phyloP scores from a whole-genome alignment of 345 rosid species.

The Eucalyptus viminalis region DNA sequence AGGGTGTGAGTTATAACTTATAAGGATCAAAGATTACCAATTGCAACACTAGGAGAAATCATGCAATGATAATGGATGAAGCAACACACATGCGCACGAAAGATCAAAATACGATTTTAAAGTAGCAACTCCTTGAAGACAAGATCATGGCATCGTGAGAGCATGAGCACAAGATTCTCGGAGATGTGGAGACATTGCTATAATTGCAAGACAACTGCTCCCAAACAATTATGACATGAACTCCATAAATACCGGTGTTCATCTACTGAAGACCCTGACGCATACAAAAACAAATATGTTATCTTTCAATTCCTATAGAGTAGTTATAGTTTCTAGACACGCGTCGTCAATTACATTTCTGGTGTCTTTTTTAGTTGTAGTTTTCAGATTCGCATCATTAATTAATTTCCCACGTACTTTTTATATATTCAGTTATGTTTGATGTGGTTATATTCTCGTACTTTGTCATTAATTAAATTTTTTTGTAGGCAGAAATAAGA shows the following conservation, averaged over 20 bases:
- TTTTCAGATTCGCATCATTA: rapidly evolving
- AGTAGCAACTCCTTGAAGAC: not conserved
- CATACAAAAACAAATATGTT: not conserved
- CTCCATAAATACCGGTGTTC: not conserved
- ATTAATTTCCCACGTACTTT: rapidly evolving
- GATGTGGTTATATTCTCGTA: rapidly evolving
- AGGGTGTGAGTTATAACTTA: not conserved
- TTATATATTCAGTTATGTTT: rapidly evolving
- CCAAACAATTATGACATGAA: not conserved
- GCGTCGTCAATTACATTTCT: rapidly evolving
- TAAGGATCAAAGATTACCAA: not conserved
- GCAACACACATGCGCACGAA: rapidly evolving
- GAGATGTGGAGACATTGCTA: not conserved
- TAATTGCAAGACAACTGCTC: rapidly evolving
- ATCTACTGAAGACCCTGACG: rapidly evolving
- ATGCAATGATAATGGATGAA: not conserved
- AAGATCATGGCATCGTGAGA: too few species aligned
- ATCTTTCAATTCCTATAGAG: rapidly evolving
- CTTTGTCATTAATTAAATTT: not conserved
- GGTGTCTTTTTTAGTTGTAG: not conserved
- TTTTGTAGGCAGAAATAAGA: not conserved
- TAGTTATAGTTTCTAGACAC: rapidly evolving
- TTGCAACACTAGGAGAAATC: not conserved
- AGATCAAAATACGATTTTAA: not conserved
- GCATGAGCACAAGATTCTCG: rapidly evolving